phyloP scores from a whole-genome alignment of 805 yeast species.

The Candida endomychidarum region DNA sequence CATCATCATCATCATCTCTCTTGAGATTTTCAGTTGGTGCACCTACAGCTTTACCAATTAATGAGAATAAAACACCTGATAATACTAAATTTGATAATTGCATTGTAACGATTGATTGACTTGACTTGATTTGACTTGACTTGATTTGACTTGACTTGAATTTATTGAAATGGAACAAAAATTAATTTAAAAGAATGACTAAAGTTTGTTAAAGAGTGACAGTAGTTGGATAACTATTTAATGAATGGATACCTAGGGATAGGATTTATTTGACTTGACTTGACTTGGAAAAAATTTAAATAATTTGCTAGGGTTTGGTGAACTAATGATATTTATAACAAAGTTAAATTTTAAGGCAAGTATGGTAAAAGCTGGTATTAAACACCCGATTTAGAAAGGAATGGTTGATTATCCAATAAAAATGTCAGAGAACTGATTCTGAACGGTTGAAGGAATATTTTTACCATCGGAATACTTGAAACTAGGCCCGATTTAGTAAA shows the following conservation, averaged over 20 bases:
- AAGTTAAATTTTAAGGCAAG: background rate
- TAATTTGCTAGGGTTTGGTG: background rate
- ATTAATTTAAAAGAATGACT: constrained; percentile 17
- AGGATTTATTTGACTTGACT: constrained; percentile 3
- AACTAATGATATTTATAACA: constrained; percentile 1
- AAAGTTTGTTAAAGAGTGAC: constrained; percentile 18
- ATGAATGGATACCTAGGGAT: constrained; percentile 6
- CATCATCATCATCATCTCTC: constrained; percentile 26
- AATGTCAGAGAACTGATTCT: background rate
- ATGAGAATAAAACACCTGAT: constrained; percentile 20
- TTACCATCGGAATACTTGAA: background rate
- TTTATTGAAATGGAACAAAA: constrained; percentile 5
- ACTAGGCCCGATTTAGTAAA: background rate
- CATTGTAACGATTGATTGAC: constrained; percentile 19
- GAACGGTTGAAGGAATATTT: background rate
- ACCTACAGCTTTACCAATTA: constrained; percentile 20
- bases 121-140: background rate
- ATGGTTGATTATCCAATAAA: background rate
- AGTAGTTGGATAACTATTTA: constrained; percentile 13
- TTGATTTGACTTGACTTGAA: too few species aligned
- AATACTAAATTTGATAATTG: constrained; percentile 25
- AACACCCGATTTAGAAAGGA: background rate
- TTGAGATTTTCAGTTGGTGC: constrained; percentile 18
- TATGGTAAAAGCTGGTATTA: background rate
- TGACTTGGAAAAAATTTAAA: background rate